phyloP scores from a whole-genome alignment of 1,284 basidiomycete genomes.

The Apiotrichum montevideense region DNA sequence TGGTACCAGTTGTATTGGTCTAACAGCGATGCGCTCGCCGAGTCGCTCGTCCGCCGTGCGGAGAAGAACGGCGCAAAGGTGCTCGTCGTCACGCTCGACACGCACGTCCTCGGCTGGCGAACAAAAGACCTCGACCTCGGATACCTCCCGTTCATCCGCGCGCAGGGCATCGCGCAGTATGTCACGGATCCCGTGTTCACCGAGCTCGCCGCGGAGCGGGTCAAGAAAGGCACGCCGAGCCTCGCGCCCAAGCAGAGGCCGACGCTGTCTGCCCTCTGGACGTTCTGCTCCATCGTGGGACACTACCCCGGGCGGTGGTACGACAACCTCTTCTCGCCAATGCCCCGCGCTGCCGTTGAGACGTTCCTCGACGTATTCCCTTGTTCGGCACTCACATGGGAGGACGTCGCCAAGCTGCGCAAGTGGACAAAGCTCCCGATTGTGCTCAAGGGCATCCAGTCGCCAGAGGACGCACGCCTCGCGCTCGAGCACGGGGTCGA shows the following conservation, averaged over 20 bases:
- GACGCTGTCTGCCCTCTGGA: slow-evolving; percentile 3
- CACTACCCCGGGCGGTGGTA: slow-evolving; percentile 10
- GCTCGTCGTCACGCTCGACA: slow-evolving; percentile 55
- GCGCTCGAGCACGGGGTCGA: slow-evolving; percentile 61
- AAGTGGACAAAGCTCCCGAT: slow-evolving; percentile 46
- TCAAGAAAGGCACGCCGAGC: background rate
- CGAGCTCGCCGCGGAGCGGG: slow-evolving; percentile 4
- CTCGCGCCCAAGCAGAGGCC: background rate
- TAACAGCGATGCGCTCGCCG: slow-evolving; percentile 46
- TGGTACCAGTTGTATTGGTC: slow-evolving; percentile 78
- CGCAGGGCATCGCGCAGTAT: slow-evolving; percentile 14
- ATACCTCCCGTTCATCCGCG: slow-evolving; percentile 10
- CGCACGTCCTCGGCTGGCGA: slow-evolving; percentile 60
- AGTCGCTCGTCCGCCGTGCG: slow-evolving; percentile 50
- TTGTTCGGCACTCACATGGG: slow-evolving; percentile 6
- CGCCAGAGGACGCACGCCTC: slow-evolving; percentile 60
- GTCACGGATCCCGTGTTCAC: slow-evolving; percentile 13
- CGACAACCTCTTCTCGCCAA: slow-evolving; percentile 1
- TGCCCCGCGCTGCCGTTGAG: slow-evolving; percentile 8
- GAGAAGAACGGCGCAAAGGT: slow-evolving; percentile 50
- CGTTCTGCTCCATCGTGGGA: slow-evolving; percentile 2
- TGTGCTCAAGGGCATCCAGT: slow-evolving; percentile 60
- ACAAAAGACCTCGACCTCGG: slow-evolving; percentile 11
- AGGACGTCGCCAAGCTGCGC: slow-evolving; percentile 9
- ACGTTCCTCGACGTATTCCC: slow-evolving; percentile 18